A percentile compares a stretch with the other conserved stretches of the same genome.
Conservation (phyloP, 495 filamentous ascomycete species). For the Viridothelium virens region DNA sequence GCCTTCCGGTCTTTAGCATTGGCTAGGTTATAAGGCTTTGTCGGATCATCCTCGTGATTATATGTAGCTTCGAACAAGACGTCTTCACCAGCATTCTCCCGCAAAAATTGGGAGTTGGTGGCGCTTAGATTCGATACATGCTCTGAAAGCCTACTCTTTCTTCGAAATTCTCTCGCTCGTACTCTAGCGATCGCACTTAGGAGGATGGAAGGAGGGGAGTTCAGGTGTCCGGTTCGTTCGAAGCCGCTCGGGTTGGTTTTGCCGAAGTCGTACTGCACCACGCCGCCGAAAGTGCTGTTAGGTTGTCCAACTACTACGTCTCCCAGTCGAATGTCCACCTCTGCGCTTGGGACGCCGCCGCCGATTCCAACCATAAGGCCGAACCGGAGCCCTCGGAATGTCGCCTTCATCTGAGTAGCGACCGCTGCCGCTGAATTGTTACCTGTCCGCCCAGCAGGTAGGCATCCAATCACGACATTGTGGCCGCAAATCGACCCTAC, state of each 20-base stretch:
- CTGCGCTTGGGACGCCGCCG: conserved; percentile 14
- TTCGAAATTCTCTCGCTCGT: conserved; percentile 6
- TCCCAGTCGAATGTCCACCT: conserved; percentile 15
- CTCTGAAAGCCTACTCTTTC: conserved; percentile 6
- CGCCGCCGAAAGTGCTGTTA: conserved; percentile 12
- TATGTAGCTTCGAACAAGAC: neutral
- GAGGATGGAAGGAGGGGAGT: conserved; percentile 12
- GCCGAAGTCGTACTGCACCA: conserved; percentile 21
- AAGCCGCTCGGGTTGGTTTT: conserved; percentile 17
- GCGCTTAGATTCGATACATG: neutral
- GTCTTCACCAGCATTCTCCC: neutral
- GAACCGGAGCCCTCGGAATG: conserved; percentile 9
- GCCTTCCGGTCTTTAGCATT: neutral
- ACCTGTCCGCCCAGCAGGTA: conserved; percentile 35
- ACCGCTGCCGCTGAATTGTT: conserved; percentile 30
- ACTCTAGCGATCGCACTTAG: conserved; percentile 11
- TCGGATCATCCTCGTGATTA: neutral
- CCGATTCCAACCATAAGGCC: conserved; percentile 17
- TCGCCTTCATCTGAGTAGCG: conserved; percentile 27
- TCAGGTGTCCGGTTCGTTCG: conserved; percentile 3
- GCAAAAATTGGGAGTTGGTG: neutral
- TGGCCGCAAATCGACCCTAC: conserved; percentile 36
- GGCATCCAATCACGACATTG: conserved; percentile 42
- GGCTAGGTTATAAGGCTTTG: too few relatives aligned
- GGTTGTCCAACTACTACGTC: conserved; percentile 18